Conservation (phyloP, 306 rosid genomes). For the Lupinus albus region DNA sequence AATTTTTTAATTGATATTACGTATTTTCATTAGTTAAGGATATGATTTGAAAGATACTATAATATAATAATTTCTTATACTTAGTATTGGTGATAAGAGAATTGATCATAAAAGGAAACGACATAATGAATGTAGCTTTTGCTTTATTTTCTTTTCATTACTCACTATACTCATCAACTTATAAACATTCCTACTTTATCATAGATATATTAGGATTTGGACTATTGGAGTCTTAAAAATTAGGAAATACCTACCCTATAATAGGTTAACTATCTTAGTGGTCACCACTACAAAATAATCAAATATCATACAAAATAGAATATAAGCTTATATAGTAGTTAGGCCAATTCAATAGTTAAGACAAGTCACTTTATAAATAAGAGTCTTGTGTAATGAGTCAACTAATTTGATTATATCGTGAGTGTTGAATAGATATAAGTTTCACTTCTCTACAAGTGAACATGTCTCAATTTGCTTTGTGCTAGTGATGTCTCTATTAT, state of each 20-base stretch:
- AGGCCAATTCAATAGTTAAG: no score
- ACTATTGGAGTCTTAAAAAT: conserved; percentile 1
- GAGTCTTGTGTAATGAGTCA: no score
- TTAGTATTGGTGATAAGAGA: conserved; percentile 7
- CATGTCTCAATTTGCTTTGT: background rate
- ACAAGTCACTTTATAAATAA: no score
- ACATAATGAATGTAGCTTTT: conserved; percentile 34
- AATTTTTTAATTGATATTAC: no score
- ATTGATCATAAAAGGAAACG: conserved; percentile 9
- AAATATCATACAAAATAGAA: background rate
- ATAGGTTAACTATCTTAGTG: background rate
- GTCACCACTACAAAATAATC: background rate
- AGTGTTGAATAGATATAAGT: no score
- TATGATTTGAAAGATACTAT: no score
- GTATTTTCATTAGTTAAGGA: no score
- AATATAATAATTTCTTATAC: no score
- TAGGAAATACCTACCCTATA: background rate
- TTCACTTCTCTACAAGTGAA: conserved; percentile 2
- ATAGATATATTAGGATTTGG: background rate
- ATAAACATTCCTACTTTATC: background rate
- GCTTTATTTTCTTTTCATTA: background rate
- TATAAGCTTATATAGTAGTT: no score
- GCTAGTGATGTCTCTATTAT: background rate
- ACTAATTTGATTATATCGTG: no score
- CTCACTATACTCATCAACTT: background rate